These are phyloP conservation scores for Phytophthora colocasiae DNA, from an alignment of 352 stramenopile genomes.

Conservation along the genomic window DNA sequence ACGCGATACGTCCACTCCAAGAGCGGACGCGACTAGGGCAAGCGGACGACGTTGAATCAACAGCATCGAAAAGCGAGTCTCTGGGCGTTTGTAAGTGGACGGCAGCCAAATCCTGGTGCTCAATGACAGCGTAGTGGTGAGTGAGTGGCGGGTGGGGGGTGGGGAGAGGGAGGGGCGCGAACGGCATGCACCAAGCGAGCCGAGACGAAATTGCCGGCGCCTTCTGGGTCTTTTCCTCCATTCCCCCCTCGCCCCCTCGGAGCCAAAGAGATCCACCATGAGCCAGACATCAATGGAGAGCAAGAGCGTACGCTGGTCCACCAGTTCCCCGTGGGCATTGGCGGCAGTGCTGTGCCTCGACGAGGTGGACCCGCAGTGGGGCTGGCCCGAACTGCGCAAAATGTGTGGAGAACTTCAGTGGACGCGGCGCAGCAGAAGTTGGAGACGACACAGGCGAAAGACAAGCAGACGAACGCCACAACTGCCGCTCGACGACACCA, in stretches of 20 bases:
- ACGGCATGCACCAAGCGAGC: conserved; percentile 4
- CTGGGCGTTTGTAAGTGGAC: conserved; percentile 24
- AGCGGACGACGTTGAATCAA: conserved; percentile 15
- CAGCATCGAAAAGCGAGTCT: neutral
- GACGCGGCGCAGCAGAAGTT: neutral
- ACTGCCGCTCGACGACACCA: conserved; percentile 1
- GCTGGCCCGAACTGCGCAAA: conserved; percentile 22
- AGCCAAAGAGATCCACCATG: conserved; percentile 1
- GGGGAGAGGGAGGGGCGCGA: conserved; percentile 3
- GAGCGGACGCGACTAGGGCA: conserved; percentile 18
- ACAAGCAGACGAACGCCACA: neutral
- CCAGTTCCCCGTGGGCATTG: conserved; percentile 49
- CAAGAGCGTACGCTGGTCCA: conserved; percentile 50
- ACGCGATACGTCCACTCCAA: conserved; percentile 27
- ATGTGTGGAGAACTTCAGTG: neutral
- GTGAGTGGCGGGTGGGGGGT: conserved; percentile 9
- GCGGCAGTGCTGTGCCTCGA: conserved; percentile 33
- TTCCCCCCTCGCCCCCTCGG: conserved; percentile 1
- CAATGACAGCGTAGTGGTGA: conserved; percentile 2
- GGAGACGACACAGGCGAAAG: neutral
- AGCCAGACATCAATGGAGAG: conserved; percentile 1
- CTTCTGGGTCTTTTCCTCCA: conserved; percentile 21
- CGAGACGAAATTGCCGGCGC: conserved; percentile 15
- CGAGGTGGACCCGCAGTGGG: conserved; percentile 50
- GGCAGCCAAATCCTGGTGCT: conserved; percentile 6